Conservation (phyloP, 2,329 filamentous ascomycete species). For the Talaromyces pinophilus region DNA sequence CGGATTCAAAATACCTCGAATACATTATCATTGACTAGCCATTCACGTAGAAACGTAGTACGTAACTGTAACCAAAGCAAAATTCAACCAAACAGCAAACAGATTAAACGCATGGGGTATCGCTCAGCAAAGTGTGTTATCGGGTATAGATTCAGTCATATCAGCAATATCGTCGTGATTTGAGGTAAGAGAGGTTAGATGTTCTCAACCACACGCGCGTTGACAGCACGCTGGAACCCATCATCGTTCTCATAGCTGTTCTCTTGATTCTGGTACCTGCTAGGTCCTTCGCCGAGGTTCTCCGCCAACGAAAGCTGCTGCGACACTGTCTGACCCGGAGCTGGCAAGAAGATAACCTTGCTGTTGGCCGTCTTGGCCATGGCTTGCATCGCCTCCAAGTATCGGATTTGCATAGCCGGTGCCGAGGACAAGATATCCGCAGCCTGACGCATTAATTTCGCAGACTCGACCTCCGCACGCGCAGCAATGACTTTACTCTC, state of each 20-base stretch:
- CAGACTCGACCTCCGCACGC: conserved; percentile 91
- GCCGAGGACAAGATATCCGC: conserved; percentile 90
- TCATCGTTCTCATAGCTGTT: conserved; percentile 44
- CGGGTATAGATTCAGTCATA: neutral
- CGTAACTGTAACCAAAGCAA: neutral
- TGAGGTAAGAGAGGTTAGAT: conserved; percentile 57
- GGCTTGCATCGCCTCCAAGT: conserved; percentile 96
- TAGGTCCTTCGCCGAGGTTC: conserved; percentile 58
- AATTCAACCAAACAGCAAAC: neutral
- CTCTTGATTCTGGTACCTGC: conserved; percentile 48
- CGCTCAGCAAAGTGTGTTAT: neutral
- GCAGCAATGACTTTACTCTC: conserved; percentile 98
- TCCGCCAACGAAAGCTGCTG: conserved; percentile 54
- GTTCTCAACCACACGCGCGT: conserved; percentile 79
- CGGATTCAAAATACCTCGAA: neutral
- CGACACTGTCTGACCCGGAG: conserved; percentile 60
- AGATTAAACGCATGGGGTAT: conserved; percentile 15
- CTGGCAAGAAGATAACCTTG: conserved; percentile 83
- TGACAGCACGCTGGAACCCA: conserved; percentile 77
- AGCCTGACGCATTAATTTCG: conserved; percentile 81
- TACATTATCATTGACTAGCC: neutral
- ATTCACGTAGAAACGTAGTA: neutral
- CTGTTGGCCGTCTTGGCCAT: conserved; percentile 93
- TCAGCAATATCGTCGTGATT: neutral
- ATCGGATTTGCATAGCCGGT: conserved; percentile 96